Evolutionary conservation across 495 filamentous ascomycete genomes (phyloP).

Genomic region (Talaromyces liani): DNA sequence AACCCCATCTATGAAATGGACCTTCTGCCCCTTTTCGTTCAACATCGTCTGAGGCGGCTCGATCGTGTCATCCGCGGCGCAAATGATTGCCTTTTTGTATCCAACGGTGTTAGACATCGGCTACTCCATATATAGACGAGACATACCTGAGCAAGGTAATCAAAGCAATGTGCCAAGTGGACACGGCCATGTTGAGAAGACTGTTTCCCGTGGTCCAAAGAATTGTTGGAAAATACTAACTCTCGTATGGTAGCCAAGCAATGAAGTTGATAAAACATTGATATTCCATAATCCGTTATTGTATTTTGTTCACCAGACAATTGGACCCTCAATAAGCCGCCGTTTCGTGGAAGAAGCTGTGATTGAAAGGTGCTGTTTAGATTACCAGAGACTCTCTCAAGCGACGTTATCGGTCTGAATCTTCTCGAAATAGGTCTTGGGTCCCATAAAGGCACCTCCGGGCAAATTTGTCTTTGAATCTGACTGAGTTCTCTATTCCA

Average conservation of each 20-base stretch:
- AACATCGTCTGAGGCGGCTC: slow-evolving; percentile 20
- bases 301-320: neutral
- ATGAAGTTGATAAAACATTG: slow-evolving; percentile 46
- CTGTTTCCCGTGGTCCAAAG: neutral
- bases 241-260: slow-evolving; percentile 25
- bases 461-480: too few relatives aligned
- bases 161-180: slow-evolving; percentile 19
- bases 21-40: slow-evolving; percentile 10
- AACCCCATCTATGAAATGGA: slow-evolving; percentile 12
- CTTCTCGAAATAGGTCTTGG: too few relatives aligned
- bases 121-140: neutral
- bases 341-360: neutral
- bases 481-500: too few relatives aligned
- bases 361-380: too few relatives aligned
- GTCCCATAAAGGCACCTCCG: too few relatives aligned
- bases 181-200: slow-evolving; percentile 4
- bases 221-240: slow-evolving; percentile 9
- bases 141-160: slow-evolving; percentile 17
- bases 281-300: slow-evolving; percentile 19
- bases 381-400: too few relatives aligned
- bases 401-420: too few relatives aligned
- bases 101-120: neutral
- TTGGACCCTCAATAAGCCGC: neutral
- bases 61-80: slow-evolving; percentile 19
- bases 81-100: slow-evolving; percentile 12